These are phyloP conservation scores for Agaricus blazei DNA, from an alignment of 768 basidiomycete genomes.

Conservation along the genomic window DNA sequence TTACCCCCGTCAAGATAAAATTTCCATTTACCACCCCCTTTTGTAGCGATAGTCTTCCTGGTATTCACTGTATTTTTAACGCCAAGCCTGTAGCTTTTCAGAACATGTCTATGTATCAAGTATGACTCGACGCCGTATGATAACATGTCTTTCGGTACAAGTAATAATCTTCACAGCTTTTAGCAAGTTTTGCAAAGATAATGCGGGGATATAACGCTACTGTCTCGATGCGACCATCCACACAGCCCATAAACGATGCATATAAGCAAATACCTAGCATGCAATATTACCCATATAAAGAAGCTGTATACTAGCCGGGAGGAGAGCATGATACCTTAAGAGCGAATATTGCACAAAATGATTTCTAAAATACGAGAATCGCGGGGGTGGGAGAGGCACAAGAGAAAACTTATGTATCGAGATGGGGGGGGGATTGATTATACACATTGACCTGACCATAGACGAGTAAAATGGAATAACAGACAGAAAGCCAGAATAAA, in stretches of 20 bases:
- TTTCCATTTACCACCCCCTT: neutral
- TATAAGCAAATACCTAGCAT: constrained; percentile 10
- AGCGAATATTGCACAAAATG: constrained; percentile 4
- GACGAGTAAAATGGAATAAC: too few relatives aligned
- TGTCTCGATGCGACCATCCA: too few relatives aligned
- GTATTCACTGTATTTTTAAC: constrained; percentile 6
- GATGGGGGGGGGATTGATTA: too few relatives aligned
- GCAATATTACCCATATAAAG: constrained; percentile 15
- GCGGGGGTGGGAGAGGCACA: neutral
- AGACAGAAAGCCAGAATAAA: constrained; percentile 11
- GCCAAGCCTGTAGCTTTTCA: constrained; percentile 9
- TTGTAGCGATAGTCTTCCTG: constrained; percentile 11
- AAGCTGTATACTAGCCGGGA: constrained; percentile 7
- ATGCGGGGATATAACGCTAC: too few relatives aligned
- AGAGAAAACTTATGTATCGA: neutral
- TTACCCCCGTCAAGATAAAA: neutral
- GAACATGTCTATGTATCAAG: neutral
- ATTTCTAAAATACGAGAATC: neutral
- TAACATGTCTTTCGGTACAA: neutral
- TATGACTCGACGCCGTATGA: neutral
- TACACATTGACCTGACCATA: too few relatives aligned
- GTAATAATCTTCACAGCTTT: too few relatives aligned
- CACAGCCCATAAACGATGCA: neutral
- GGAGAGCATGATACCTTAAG: neutral
- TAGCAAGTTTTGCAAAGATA: too few relatives aligned